Evolutionary conservation across 371 early-diverging fungal species (phyloP), one percentile per base, ranked within the genome.

Genomic region (Mucor irregularis): DNA sequence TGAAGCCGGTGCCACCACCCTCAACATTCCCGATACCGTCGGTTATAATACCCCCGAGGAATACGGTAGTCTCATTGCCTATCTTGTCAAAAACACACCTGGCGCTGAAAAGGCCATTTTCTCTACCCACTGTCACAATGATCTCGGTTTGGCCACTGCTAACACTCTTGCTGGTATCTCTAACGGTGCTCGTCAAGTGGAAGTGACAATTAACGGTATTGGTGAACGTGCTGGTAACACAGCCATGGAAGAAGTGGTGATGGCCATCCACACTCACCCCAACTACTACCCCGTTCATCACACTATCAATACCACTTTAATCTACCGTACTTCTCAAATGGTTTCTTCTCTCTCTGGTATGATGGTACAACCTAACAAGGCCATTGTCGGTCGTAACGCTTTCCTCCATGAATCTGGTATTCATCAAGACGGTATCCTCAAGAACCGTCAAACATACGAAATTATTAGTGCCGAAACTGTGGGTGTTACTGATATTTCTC

Each of bases 191-290:
- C 85, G 96, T 10, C 98, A 97, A 66, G 95, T 96, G 5, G 98
- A 97, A 66, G 96, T 96, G 16, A 94, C 98, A 0, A 90, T 97
- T 69, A 96, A 96, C 80, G 96, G 97, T 30, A 97, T 97, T 61
- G 97, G 97, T 54, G 97, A 97, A 76, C 92, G 97, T 56, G 97
- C 96, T n/a, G 95, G 97, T 53, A 97, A 97, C 76, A 96, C 98
- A 3, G 81, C 96, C 11, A 78, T 96, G 72, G 98, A 97, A 59
- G 96, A 97, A 71, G 82, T 97, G 9, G 91, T 93, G 33, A 96
- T 97, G 96, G 88, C 93, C 34, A 78, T 96, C 31, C 90, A 92
- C 61, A 94, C 94, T 33, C 96, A 96, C 52, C 93, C 95, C 24
- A 63, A 59, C 30, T 67, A 66, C 45, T 95, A 84, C 81, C 95